Base-by-base conservation (phyloP, 2,329 filamentous ascomycete species). In the Pseudogymnoascus verrucosus region DNA sequence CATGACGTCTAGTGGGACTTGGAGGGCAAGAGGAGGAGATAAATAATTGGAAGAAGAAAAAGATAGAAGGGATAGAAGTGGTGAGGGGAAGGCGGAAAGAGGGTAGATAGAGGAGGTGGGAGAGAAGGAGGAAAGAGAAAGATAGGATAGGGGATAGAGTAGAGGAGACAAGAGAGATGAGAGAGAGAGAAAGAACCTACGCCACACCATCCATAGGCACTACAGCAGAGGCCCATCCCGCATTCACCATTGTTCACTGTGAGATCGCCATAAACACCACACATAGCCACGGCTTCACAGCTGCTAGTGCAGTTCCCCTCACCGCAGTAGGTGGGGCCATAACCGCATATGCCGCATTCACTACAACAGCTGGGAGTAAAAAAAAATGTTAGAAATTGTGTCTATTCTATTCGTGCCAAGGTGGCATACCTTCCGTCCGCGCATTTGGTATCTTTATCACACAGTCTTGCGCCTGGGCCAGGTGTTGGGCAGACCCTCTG, bases 231-330 rank as follows among this genome's bases (percentile, higher is more conserved):
- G 34, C 72, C 69, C 63, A 75, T 64, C 10, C 69, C 68, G 47
- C 72, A 75, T n/a, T 61, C 63, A 7, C 65, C 42, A 1, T 66
- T 62, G 44, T 3, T 66, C 70, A 21, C 64, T 64, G 3, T 62
- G 44, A 51, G 44, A 3, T 39, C 36, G 16, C 62, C 66, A 21
- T 69, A 62, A 40, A 68, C 23, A 64, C 74, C 74, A 62, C 74
- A 76, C 67, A 72, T 70, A 23, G 74, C 72, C 7, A 65, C 69
- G 2, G 74, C 71, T 42, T 73, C 66, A 40, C 70, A 70, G 21
- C 69, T 68, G 2, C 64, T 67, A 10, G 67, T 66, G 26, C 68
- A 70, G 62, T 71, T 12, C 68, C 67, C 47, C 69, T 70, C 36
- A 16, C 60, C 7, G 61, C 70, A 71, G 61, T 64, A 68, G 31